Evolutionary conservation across 441 rosid species (phyloP), one percentile per base, ranked within the genome.

Genomic region (Pelargonium fulgidum): DNA sequence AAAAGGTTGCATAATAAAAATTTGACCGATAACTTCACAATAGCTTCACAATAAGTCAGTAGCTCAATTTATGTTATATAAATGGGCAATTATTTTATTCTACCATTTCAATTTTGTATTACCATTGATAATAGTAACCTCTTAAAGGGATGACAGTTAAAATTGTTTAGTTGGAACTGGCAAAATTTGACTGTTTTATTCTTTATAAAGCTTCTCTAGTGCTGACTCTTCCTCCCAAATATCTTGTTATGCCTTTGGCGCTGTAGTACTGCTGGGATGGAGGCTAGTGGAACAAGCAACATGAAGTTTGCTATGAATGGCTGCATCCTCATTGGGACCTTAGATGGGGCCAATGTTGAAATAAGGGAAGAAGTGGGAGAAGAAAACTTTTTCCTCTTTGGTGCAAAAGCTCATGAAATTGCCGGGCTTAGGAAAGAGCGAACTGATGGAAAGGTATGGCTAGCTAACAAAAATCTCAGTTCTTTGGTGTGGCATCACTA

Each of bases 251-350:
- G 11, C 48, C 10, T 54, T 16, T 54, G 6, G 61, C 19, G 9
- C 20, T 77, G 73, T 75, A 91, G 99, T 77, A 94, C 97, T 47
- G 96, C 97, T 72, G 99, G 99, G 41, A 94, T 94, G 99, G 99
- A 94, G 80, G 99, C 99, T 29, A 94, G 99, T 77, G 99, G 99
- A 80, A 94, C 99, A 69, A 91, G 99, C 84, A 94, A 94, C 81
- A 94, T 94, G 99, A 94, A 94, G 87, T 94, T 94, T 76, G 78
- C 96, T 1, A 94, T 94, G 99, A 94, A 94, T 68, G 96, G 99
- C 56, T 91, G 99, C 73, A 71, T 90, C 71, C 81, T 84, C 65
- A 91, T 94, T 62, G 99, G 99, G 64, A 94, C 99, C 33, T 80
- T 94, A 77, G 99, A 94, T 76, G 99, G 99, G 17, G 97, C 99